Evolutionary conservation across 202 grass and related monocot species (phyloP).

Genomic region (Setaria italica): DNA sequence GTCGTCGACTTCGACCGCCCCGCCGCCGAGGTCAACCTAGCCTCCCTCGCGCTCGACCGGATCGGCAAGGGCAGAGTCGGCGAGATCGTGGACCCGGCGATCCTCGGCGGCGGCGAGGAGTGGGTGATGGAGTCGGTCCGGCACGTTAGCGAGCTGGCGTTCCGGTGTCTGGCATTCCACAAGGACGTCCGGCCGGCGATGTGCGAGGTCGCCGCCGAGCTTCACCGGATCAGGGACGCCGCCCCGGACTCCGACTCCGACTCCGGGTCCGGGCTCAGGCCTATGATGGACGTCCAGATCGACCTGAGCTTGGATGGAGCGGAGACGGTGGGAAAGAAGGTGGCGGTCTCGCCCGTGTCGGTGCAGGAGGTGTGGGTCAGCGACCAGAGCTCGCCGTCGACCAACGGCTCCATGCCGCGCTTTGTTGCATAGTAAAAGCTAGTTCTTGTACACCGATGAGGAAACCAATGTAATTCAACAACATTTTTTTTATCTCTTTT

Average conservation of each 20-base stretch:
- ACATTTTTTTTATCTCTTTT: background rate
- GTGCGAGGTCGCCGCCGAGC: slow-evolving; percentile 77
- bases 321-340: background rate
- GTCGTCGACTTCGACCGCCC: slow-evolving; percentile 81
- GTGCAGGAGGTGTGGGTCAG: slow-evolving; percentile 73
- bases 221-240: slow-evolving; percentile 52
- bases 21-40: slow-evolving; percentile 73
- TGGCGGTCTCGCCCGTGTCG: slow-evolving; percentile 59
- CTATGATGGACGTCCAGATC: background rate
- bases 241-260: slow-evolving; percentile 9
- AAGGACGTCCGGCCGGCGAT: slow-evolving; percentile 81
- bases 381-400: slow-evolving; percentile 65
- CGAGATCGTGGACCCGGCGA: slow-evolving; percentile 79
- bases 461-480: slow-evolving; percentile 17
- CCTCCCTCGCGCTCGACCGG: slow-evolving; percentile 65
- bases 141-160: slow-evolving; percentile 82
- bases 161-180: slow-evolving; percentile 84
- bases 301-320: slow-evolving; percentile 11
- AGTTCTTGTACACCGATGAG: background rate
- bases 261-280: background rate
- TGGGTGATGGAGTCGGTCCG: slow-evolving; percentile 65
- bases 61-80: slow-evolving; percentile 65
- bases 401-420: slow-evolving; percentile 62
- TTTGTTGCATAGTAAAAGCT: background rate
- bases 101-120: slow-evolving; percentile 40